These are phyloP conservation scores for Lentinula raphanica DNA, from an alignment of 768 basidiomycete genomes.

Conservation along the genomic window DNA sequence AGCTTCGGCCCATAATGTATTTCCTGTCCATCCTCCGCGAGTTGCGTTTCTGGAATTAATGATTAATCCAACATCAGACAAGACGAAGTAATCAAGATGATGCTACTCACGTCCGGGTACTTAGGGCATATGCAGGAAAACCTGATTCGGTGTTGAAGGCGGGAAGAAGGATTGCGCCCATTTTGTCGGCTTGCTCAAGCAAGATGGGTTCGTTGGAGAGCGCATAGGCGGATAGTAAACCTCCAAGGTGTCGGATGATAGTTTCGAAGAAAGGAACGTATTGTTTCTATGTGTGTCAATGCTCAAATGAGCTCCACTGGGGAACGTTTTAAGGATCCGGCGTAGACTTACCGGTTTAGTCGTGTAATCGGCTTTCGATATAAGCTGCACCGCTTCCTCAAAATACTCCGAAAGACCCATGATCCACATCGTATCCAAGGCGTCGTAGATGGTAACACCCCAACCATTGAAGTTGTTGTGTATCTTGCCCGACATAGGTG, in stretches of 20 bases:
- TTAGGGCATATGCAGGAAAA: constrained; percentile 58
- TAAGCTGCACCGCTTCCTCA: constrained; percentile 44
- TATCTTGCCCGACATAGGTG: constrained; percentile 35
- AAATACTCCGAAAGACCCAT: constrained; percentile 75
- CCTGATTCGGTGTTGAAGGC: constrained; percentile 61
- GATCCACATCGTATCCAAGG: constrained; percentile 76
- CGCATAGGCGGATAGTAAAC: constrained; percentile 72
- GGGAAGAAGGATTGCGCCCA: constrained; percentile 58
- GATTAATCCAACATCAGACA: neutral
- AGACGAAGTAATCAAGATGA: neutral
- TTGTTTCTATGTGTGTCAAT: constrained; percentile 21
- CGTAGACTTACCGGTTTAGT: constrained; percentile 23
- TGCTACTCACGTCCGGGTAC: constrained; percentile 41
- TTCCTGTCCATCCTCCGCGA: constrained; percentile 25
- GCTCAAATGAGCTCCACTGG: neutral
- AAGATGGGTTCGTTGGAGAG: constrained; percentile 58
- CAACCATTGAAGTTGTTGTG: constrained; percentile 53
- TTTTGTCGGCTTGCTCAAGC: constrained; percentile 59
- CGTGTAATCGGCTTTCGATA: constrained; percentile 41
- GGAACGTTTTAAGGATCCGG: neutral
- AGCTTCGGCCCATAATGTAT: constrained; percentile 35
- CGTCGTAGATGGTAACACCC: constrained; percentile 69
- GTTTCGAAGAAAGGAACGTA: constrained; percentile 67
- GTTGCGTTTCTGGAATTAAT: constrained; percentile 32
- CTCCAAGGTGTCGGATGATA: constrained; percentile 72